Evolutionary conservation across 1,284 basidiomycete genomes (phyloP), one percentile per base, ranked within the genome.

Genomic region (Gomphus sp.): DNA sequence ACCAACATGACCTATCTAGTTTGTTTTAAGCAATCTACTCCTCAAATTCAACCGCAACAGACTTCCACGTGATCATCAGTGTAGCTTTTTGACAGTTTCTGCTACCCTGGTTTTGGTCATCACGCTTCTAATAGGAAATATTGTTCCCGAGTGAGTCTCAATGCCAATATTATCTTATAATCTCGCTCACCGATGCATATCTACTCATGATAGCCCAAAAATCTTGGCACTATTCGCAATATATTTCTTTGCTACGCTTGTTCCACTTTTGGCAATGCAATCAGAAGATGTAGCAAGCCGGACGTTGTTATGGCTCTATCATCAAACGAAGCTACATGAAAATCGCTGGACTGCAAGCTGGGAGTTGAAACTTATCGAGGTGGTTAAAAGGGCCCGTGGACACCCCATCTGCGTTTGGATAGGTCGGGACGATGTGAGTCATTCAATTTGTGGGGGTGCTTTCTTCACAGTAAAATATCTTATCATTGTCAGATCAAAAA

Each of bases 21-120:
- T 66, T 52, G 67, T 70, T 62, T 66, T 63, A 43, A 79, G 83
- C 1, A 72, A 82, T 11, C 65, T 88, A 4, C 61, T 87, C 5
- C 72, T 89, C 43, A 81, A 80, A 61, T 84, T 84, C 70, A 84
- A 83, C 58, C 77, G 86, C 3, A 80, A 82, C 3, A 75, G 79
- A 45, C 68, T 90, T 9, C 76, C 75, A 2, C 74, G 84, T 28
- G 61, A 68, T 4, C 71, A 70, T 6, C 70, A 65, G 25, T 75
- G 79, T 8, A 71, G 73, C 5, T 64, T 81, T 12, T 61, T 61
- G 16, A 63, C 73, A 28, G 72, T 81, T 16, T 62, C 79, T 10
- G 57, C 73, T 11, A 72, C 81, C 0, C 62, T 83, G 33, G 47
- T 71, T 2, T 68, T 85, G n/a, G 72, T 77, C 0, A 64, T 73